Evolutionary conservation across 805 yeast genomes (phyloP), one percentile per base, ranked within the genome.

Genomic region (Wickerhamomyces rabaulensis): DNA sequence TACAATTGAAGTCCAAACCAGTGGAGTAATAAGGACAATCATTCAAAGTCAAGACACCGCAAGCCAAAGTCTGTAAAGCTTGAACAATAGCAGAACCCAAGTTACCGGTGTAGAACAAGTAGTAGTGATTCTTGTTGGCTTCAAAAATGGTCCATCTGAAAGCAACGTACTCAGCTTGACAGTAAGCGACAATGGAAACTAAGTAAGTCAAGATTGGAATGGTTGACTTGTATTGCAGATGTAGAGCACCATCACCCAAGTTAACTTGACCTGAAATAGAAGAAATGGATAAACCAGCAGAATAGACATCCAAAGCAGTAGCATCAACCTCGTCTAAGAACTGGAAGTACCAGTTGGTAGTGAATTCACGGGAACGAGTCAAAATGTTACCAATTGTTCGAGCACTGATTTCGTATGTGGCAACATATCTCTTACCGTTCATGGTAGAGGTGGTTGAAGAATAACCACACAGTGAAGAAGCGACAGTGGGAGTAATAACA

Each of bases 71-170:
- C 2, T 39, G 31, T 8, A 48, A 13, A 1, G 42, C 4, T 0
- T 41, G 17, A 13, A 40, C 39, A 16, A 55, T 39, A 13, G 37
- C 42, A 10, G 54, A 43, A 5, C 54, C 57, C 5, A 48, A 3
- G 31, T 47, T 45, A 43, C 56, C 60, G 17, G 57, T 52, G 47
- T 52, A 56, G 46, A 54, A 51, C 8, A 42, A 20, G 17, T 48
- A 51, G 27, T 42, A 31, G 21, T 40, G 42, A 20, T 46, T 41
- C 17, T 38, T 27, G 19, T 16, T 36, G n/a, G 36, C 42, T 25
- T 6, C 35, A n/a, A 27, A 37, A 26, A 43, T 19, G 6, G 41
- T 43, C 37, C 39, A 43, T 15, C 21, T 13, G 12, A 40, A 35
- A 6, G 41, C 29, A 8, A 35, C 47, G 36, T 43, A 43, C 23